Evolutionary conservation across 345 rosid genomes (phyloP).

Genomic region (Arabis alpina): DNA sequence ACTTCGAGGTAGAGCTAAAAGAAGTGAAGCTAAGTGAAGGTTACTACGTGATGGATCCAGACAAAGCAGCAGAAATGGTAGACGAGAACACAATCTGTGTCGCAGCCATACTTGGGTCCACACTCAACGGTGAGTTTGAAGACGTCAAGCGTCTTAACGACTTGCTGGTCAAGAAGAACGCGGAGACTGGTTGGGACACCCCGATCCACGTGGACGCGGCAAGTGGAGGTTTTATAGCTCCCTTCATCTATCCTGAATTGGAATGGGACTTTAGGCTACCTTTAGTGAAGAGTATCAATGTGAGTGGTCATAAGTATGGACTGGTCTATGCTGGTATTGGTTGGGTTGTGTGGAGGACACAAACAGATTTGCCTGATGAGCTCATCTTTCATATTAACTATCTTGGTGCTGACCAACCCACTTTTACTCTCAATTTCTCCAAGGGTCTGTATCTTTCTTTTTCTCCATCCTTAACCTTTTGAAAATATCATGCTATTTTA

Average conservation of each 20-base stretch:
- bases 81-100: conserved; percentile 99
- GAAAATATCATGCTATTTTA: background rate
- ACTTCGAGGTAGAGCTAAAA: conserved; percentile 90
- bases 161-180: conserved; percentile 68
- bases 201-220: conserved; percentile 96
- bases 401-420: conserved; percentile 94
- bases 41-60: conserved; percentile 96
- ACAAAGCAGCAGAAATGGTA: conserved; percentile 84
- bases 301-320: conserved; percentile 92
- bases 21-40: conserved; percentile 88
- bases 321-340: conserved; percentile 96
- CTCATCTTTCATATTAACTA: conserved; percentile 94
- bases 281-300: conserved; percentile 85
- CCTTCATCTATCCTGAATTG: conserved; percentile 84
- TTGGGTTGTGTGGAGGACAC: conserved; percentile 90
- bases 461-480: background rate
- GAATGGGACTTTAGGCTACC: conserved; percentile 97
- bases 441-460: conserved; percentile 52
- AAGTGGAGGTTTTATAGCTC: conserved; percentile 96
- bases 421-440: conserved; percentile 96
- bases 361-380: conserved; percentile 87
- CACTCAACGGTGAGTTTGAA: conserved; percentile 94
- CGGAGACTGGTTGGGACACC: conserved; percentile 90
- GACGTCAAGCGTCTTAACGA: conserved; percentile 89
- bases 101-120: conserved; percentile 89